Percentiles rank a stretch among this genome's conserved stretches.
phyloP scores from a whole-genome alignment of 2,329 filamentous ascomycete species.

The Alternaria sp. region DNA sequence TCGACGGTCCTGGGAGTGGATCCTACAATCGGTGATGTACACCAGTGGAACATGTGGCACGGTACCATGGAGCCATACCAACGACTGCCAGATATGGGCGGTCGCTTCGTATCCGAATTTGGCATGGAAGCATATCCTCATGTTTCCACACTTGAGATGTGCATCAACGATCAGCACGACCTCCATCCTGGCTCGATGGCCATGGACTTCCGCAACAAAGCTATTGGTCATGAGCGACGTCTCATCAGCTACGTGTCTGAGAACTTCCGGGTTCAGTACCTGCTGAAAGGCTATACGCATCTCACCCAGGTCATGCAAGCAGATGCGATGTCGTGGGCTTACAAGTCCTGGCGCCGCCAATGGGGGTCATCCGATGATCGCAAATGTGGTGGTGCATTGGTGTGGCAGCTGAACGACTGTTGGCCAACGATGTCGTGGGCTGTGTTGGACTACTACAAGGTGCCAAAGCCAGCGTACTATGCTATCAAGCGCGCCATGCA shows the following conservation, averaged over 20 bases:
- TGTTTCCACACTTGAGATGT: slow-evolving; percentile 81
- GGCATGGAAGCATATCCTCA: slow-evolving; percentile 92
- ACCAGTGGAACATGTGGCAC: slow-evolving; percentile 98
- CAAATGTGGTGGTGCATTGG: slow-evolving; percentile 75
- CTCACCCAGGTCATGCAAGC: slow-evolving; percentile 66
- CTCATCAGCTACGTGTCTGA: slow-evolving; percentile 88
- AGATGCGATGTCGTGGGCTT: slow-evolving; percentile 65
- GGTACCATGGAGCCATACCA: slow-evolving; percentile 93
- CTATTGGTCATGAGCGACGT: slow-evolving; percentile 82
- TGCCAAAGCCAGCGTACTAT: slow-evolving; percentile 79
- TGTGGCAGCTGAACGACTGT: slow-evolving; percentile 88
- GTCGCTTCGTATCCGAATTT: slow-evolving; percentile 91
- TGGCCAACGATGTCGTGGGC: slow-evolving; percentile 83
- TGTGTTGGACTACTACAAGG: slow-evolving; percentile 77
- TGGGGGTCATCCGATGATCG: slow-evolving; percentile 69
- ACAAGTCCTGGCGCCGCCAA: slow-evolving; percentile 72
- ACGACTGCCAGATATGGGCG: slow-evolving; percentile 77
- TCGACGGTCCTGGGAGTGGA: slow-evolving; percentile 57
- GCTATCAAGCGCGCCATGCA: slow-evolving; percentile 64
- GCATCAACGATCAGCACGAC: slow-evolving; percentile 62
- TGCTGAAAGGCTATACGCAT: slow-evolving; percentile 60
- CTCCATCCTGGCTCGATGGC: slow-evolving; percentile 80
- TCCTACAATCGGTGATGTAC: slow-evolving; percentile 83
- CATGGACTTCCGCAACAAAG: slow-evolving; percentile 98
- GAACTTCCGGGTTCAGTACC: slow-evolving; percentile 71